These are phyloP conservation scores for Didymella glomerata DNA, from an alignment of 2,329 filamentous ascomycete species.

Conservation along the genomic window DNA sequence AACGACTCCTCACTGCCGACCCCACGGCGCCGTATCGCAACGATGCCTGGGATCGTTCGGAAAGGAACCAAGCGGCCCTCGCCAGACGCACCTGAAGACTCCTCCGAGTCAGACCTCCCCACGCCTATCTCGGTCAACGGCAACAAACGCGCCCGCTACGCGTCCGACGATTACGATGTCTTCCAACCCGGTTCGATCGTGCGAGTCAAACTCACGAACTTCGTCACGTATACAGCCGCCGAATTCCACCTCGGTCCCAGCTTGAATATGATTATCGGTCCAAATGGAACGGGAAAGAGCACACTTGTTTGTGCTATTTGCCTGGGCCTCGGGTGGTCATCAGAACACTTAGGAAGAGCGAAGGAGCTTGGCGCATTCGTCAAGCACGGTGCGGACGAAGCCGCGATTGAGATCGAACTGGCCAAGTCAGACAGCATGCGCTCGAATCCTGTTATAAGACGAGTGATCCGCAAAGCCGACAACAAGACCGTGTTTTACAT, in stretches of 20 bases:
- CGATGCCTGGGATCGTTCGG: conserved; percentile 41
- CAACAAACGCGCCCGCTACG: conserved; percentile 50
- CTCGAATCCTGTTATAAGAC: conserved; percentile 75
- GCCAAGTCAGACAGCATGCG: conserved; percentile 66
- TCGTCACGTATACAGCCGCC: conserved; percentile 92
- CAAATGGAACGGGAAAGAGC: conserved; percentile 98
- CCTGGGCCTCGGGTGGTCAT: conserved; percentile 79
- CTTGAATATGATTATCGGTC: conserved; percentile 97
- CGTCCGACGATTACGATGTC: conserved; percentile 36
- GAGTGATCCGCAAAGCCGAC: conserved; percentile 81
- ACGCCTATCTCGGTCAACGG: conserved; percentile 34
- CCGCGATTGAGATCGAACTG: conserved; percentile 90
- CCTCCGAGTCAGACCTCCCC: conserved; percentile 30
- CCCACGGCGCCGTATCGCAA: conserved; percentile 9
- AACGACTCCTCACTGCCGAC: not conserved
- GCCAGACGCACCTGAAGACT: conserved; percentile 29
- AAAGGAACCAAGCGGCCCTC: conserved; percentile 37
- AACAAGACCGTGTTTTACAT: conserved; percentile 83
- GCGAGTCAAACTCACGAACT: conserved; percentile 83
- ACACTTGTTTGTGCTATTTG: conserved; percentile 97
- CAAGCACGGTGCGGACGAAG: conserved; percentile 82
- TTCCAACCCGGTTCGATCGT: conserved; percentile 82
- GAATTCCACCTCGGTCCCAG: conserved; percentile 92
- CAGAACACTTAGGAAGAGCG: conserved; percentile 79
- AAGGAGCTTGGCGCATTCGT: conserved; percentile 89